Evolutionary conservation across 2,329 filamentous ascomycete genomes (phyloP).

Genomic region (Diaporthe amygdali): DNA sequence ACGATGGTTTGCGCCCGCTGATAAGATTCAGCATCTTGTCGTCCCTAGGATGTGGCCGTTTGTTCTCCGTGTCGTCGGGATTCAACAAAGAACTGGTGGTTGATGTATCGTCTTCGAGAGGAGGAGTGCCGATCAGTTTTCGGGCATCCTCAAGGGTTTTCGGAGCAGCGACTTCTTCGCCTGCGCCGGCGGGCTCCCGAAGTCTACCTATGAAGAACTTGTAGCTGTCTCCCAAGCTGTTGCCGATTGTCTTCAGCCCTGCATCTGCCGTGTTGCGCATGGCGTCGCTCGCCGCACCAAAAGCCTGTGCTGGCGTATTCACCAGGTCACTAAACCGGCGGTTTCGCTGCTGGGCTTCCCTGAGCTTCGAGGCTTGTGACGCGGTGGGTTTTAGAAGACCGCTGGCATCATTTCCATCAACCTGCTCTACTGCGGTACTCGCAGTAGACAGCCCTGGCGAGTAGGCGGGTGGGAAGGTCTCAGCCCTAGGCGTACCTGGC

Average conservation of each 20-base stretch:
- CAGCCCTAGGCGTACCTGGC: conserved; percentile 53
- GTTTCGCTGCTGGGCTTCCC: conserved; percentile 61
- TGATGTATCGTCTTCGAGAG: conserved; percentile 65
- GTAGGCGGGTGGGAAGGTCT: conserved; percentile 65
- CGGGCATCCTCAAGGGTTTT: conserved; percentile 93
- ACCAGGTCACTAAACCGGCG: conserved; percentile 85
- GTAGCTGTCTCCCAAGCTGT: conserved; percentile 88
- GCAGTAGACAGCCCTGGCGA: conserved; percentile 46
- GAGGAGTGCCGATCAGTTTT: conserved; percentile 80
- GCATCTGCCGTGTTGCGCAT: conserved; percentile 90
- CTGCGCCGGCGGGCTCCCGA: conserved; percentile 52
- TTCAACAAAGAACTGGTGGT: conserved; percentile 57
- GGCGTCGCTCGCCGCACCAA: conserved; percentile 83
- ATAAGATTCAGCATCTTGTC: conserved; percentile 76
- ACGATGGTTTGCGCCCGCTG: conserved; percentile 60
- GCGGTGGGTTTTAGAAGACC: conserved; percentile 38
- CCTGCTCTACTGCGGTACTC: conserved; percentile 35
- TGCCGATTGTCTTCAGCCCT: conserved; percentile 89
- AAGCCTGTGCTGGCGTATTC: conserved; percentile 79
- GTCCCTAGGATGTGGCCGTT: conserved; percentile 46
- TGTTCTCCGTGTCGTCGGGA: conserved; percentile 42
- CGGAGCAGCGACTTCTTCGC: conserved; percentile 67
- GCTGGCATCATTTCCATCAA: conserved; percentile 23
- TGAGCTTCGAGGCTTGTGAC: conserved; percentile 49
- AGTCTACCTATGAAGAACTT: conserved; percentile 90